Evolutionary conservation across 2,329 filamentous ascomycete genomes (phyloP).

Genomic region (Fusarium sp.): DNA sequence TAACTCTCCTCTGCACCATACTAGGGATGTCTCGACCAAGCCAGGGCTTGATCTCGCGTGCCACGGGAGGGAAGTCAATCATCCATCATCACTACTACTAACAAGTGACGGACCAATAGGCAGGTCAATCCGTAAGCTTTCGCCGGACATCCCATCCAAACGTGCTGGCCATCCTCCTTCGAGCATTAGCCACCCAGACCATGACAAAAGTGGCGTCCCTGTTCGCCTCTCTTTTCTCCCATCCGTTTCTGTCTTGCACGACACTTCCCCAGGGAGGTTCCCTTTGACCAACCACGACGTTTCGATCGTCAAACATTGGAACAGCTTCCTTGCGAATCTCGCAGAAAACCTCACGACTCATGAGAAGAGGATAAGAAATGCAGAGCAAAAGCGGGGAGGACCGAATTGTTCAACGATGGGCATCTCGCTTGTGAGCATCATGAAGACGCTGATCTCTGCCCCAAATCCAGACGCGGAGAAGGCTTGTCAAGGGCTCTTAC

Average conservation of each 20-base stretch:
- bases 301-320: conserved; percentile 33
- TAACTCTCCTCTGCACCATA: conserved; percentile 10
- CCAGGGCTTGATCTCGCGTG: conserved; percentile 36
- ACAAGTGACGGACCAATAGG: conserved; percentile 28
- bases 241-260: conserved; percentile 5
- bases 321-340: conserved; percentile 13
- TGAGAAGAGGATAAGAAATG: background rate
- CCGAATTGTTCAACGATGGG: background rate
- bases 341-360: background rate
- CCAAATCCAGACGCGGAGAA: conserved; percentile 30
- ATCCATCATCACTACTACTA: conserved; percentile 36
- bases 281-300: conserved; percentile 28
- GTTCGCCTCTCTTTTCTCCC: conserved; percentile 17
- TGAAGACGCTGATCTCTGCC: conserved; percentile 35
- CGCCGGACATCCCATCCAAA: conserved; percentile 28
- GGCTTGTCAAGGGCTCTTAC: conserved; percentile 22
- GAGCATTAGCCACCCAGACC: conserved; percentile 33
- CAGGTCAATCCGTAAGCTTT: conserved; percentile 33
- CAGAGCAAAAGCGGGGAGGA: background rate
- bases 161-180: conserved; percentile 35
- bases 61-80: conserved; percentile 33
- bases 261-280: conserved; percentile 1
- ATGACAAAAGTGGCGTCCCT: conserved; percentile 44
- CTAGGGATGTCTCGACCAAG: conserved; percentile 29
- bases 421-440: conserved; percentile 36